A percentile compares a stretch with the other conserved stretches of the same genome.
phyloP scores from a whole-genome alignment of 2,329 filamentous ascomycete genomes.

The Trichoderma harzianum region DNA sequence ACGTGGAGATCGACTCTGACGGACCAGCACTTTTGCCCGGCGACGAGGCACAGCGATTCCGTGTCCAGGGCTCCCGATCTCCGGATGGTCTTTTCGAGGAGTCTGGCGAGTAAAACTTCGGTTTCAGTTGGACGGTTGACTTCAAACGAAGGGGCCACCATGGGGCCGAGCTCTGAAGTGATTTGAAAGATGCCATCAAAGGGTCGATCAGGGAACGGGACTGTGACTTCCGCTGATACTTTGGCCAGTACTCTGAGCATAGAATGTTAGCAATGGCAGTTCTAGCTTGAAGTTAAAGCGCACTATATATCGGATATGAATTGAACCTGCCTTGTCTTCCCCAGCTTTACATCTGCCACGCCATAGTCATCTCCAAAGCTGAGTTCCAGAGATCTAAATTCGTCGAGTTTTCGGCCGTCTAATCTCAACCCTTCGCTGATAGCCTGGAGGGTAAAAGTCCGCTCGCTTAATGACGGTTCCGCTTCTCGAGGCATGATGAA shows the following conservation, averaged over 20 bases:
- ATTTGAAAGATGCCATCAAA: constrained; percentile 97
- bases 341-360: constrained; percentile 78
- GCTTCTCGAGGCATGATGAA: constrained; percentile 82
- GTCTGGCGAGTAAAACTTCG: constrained; percentile 80
- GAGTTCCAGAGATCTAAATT: constrained; percentile 74
- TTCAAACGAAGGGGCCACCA: constrained; percentile 89
- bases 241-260: constrained; percentile 69
- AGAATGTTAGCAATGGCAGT: background rate
- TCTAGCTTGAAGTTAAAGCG: background rate
- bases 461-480: constrained; percentile 86
- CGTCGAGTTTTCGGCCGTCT: constrained; percentile 77
- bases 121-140: constrained; percentile 77
- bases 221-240: constrained; percentile 82
- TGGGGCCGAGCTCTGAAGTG: constrained; percentile 83
- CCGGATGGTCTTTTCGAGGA: constrained; percentile 91
- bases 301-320: background rate
- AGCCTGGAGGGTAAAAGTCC: constrained; percentile 78
- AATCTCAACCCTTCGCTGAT: constrained; percentile 76
- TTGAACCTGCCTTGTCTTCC: constrained; percentile 74
- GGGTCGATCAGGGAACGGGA: constrained; percentile 81
- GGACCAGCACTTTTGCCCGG: constrained; percentile 87
- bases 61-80: constrained; percentile 90
- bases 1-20: constrained; percentile 90
- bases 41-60: constrained; percentile 90
- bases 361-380: constrained; percentile 89